These are phyloP conservation scores for apple (Malus domestica) DNA, from an alignment of 306 rosid genomes.

Conservation along the genomic window DNA sequence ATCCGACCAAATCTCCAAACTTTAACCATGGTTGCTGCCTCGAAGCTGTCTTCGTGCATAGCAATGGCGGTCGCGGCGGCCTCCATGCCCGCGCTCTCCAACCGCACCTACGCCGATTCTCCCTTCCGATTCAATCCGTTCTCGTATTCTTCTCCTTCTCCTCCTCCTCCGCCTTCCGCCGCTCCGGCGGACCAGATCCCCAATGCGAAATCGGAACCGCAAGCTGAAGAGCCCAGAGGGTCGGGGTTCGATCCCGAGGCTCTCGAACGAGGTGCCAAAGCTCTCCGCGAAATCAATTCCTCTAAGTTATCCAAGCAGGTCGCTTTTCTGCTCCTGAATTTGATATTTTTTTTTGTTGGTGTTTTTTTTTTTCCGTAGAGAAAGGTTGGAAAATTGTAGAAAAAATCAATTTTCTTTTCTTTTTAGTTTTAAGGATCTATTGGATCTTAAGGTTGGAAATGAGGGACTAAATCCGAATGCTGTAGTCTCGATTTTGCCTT, in stretches of 20 bases:
- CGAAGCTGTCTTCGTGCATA: constrained; percentile 53
- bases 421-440: not conserved
- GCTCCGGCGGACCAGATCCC: constrained; percentile 29
- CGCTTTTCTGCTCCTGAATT: not conserved
- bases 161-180: constrained; percentile 34
- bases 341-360: not conserved
- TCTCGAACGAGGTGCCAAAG: constrained; percentile 85
- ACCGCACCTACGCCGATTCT: constrained; percentile 52
- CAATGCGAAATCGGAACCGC: constrained; percentile 38
- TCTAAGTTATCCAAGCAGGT: constrained; percentile 67
- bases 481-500: not conserved
- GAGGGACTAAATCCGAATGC: not conserved
- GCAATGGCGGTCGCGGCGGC: constrained; percentile 73
- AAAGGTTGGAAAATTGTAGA: not conserved
- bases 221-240: constrained; percentile 60
- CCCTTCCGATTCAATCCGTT: constrained; percentile 51
- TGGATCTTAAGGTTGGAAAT: not conserved
- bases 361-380: not conserved
- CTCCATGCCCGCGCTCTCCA: constrained; percentile 42
- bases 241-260: constrained; percentile 81
- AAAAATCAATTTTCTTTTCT: not conserved
- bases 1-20: constrained; percentile 7
- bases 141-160: constrained; percentile 41
- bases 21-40: constrained; percentile 47
- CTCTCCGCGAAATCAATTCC: constrained; percentile 74